These are phyloP conservation scores for Penicillium aurantiogriseum DNA, from an alignment of 2,329 filamentous ascomycete species.

Conservation along the genomic window DNA sequence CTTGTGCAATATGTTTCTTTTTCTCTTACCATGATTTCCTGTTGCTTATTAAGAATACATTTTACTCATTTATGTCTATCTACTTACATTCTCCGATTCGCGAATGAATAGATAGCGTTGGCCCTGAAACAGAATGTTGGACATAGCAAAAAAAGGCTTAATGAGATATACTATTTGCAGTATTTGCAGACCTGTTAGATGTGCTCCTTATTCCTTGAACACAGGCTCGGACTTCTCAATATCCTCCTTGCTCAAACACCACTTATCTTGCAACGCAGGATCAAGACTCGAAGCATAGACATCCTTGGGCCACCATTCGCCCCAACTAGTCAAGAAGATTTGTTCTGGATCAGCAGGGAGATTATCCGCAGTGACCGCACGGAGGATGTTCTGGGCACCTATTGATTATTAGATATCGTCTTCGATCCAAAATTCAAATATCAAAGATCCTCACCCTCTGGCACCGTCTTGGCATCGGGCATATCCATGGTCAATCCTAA, in stretches of 20 bases:
- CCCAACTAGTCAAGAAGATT: slow-evolving; percentile 30
- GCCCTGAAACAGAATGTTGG: not conserved
- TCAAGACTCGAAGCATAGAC: slow-evolving; percentile 25
- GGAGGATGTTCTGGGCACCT: slow-evolving; percentile 27
- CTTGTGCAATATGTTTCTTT: not conserved
- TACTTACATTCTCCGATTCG: not conserved
- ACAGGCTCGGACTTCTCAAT: slow-evolving; percentile 23
- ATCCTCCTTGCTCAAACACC: slow-evolving; percentile 25
- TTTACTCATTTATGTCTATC: not conserved
- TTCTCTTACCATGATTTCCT: no score
- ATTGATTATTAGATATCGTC: not conserved
- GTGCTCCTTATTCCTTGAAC: not conserved
- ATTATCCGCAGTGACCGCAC: slow-evolving; percentile 18
- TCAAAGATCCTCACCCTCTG: slow-evolving; percentile 17
- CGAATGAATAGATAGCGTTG: not conserved
- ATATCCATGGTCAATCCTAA: slow-evolving; percentile 23
- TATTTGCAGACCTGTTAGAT: not conserved
- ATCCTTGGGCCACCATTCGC: slow-evolving; percentile 31
- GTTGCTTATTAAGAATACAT: no score
- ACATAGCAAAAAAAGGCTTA: not conserved
- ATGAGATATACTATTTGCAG: not conserved
- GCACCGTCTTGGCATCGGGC: slow-evolving; percentile 26
- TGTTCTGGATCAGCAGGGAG: slow-evolving; percentile 25
- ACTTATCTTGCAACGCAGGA: slow-evolving; percentile 22
- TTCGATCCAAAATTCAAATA: not conserved